Conservation (phyloP, 768 basidiomycete species). For the Suillus ampliporus region DNA sequence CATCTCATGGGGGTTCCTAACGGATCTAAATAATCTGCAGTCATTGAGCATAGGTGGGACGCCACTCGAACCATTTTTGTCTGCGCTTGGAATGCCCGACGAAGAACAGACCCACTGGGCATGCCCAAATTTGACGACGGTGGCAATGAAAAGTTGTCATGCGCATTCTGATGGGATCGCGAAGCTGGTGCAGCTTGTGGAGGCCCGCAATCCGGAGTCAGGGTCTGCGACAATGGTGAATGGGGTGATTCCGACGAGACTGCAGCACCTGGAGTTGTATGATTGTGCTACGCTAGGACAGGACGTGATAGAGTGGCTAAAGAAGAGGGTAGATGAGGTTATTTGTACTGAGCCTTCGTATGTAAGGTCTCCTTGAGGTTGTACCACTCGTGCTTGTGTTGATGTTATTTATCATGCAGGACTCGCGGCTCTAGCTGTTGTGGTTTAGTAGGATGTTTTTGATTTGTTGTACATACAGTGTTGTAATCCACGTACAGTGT, state of each 20-base stretch:
- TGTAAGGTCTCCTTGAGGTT: slow-evolving; percentile 43
- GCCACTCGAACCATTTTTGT: slow-evolving; percentile 66
- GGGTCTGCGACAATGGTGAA: slow-evolving; percentile 41
- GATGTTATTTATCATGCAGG: slow-evolving; percentile 10
- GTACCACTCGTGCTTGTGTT: neutral
- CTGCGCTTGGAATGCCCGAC: slow-evolving; percentile 61
- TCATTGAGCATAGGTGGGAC: slow-evolving; percentile 69
- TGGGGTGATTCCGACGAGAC: slow-evolving; percentile 56
- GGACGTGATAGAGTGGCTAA: slow-evolving; percentile 75
- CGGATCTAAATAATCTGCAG: slow-evolving; percentile 61
- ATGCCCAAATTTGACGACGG: slow-evolving; percentile 63
- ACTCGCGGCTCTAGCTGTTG: slow-evolving; percentile 10
- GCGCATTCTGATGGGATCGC: slow-evolving; percentile 66
- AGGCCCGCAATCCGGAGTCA: slow-evolving; percentile 67
- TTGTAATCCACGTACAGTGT: slow-evolving; percentile 3
- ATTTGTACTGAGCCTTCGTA: slow-evolving; percentile 63
- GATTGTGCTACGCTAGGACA: slow-evolving; percentile 70
- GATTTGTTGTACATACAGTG: slow-evolving; percentile 5
- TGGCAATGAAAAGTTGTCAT: slow-evolving; percentile 70
- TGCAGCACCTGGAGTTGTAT: slow-evolving; percentile 65
- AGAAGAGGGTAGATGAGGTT: slow-evolving; percentile 63
- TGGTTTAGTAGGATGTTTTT: slow-evolving; percentile 14
- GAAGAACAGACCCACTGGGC: slow-evolving; percentile 64
- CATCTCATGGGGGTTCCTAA: slow-evolving; percentile 70
- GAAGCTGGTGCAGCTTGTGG: slow-evolving; percentile 74